phyloP scores from a whole-genome alignment of 106 monocot genomes.

The Triglochin maritima region DNA sequence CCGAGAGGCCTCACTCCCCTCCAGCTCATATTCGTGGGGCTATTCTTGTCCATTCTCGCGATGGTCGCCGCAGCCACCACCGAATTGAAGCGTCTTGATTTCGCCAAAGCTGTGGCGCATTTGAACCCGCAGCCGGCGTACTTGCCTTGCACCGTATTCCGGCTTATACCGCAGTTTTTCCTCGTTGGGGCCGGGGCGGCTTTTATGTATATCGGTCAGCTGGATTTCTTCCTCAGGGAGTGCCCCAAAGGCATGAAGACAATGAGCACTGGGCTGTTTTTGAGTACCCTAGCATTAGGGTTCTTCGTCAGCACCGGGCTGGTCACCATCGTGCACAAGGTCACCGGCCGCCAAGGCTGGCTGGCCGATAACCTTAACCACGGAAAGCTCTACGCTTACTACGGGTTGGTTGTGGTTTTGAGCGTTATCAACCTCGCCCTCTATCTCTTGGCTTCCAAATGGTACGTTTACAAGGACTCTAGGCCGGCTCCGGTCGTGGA shows the following conservation, averaged over 20 bases:
- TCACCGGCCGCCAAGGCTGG: too few species aligned
- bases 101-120: neutral
- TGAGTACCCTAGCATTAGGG: constrained; percentile 48
- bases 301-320: constrained; percentile 60
- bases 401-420: too few species aligned
- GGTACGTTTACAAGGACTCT: too few species aligned
- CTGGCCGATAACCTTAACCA: too few species aligned
- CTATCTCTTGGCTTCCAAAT: too few species aligned
- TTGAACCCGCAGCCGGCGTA: neutral
- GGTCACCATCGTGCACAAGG: constrained; percentile 14
- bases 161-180: constrained; percentile 60
- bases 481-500: too few species aligned
- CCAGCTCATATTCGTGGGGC: constrained; percentile 60
- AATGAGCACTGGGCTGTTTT: constrained; percentile 51
- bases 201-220: constrained; percentile 54
- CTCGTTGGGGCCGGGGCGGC: constrained; percentile 57
- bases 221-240: constrained; percentile 67
- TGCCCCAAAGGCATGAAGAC: constrained; percentile 66
- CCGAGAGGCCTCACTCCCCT: constrained; percentile 59
- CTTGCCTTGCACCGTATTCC: constrained; percentile 23
- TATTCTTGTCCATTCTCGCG: constrained; percentile 41
- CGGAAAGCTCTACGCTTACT: too few species aligned
- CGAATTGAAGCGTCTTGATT: constrained; percentile 35
- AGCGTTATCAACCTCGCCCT: too few species aligned
- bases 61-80: constrained; percentile 53